Conservation (phyloP, 495 filamentous ascomycete genomes). For the Darksidea phi region DNA sequence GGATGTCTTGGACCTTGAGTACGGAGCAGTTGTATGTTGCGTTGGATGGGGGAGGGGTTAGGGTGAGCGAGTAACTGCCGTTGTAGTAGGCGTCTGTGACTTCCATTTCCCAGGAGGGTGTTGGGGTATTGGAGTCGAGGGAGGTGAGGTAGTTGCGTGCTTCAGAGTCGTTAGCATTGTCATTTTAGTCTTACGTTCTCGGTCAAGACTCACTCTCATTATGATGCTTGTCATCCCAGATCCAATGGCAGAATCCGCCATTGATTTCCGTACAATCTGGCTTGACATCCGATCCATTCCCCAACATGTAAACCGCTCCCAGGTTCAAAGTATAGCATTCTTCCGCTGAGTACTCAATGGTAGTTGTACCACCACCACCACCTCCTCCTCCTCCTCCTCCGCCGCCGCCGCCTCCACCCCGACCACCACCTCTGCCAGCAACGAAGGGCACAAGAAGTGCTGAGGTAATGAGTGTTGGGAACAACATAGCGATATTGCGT, state of each 20-base stretch:
- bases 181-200: too few relatives aligned
- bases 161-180: too few relatives aligned
- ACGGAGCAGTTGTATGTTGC: not conserved
- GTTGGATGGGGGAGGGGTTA: constrained; percentile 6
- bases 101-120: constrained; percentile 10
- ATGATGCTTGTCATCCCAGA: not conserved
- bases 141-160: constrained; percentile 4
- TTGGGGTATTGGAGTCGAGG: not conserved
- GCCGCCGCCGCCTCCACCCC: constrained; percentile 6
- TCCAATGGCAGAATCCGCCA: not conserved
- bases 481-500: not conserved
- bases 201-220: not conserved
- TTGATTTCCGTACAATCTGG: not conserved
- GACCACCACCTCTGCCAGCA: not conserved
- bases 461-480: not conserved
- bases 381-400: constrained; percentile 2
- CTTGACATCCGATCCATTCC: not conserved
- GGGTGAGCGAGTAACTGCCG: constrained; percentile 4
- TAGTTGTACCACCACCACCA: not conserved
- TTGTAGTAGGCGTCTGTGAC: constrained; percentile 18
- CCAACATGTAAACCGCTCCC: not conserved
- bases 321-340: constrained; percentile 4
- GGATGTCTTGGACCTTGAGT: constrained; percentile 1
- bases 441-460: not conserved
- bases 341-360: not conserved